Base-by-base conservation (phyloP, 495 filamentous ascomycete species). In the Penicillium argentinense region DNA sequence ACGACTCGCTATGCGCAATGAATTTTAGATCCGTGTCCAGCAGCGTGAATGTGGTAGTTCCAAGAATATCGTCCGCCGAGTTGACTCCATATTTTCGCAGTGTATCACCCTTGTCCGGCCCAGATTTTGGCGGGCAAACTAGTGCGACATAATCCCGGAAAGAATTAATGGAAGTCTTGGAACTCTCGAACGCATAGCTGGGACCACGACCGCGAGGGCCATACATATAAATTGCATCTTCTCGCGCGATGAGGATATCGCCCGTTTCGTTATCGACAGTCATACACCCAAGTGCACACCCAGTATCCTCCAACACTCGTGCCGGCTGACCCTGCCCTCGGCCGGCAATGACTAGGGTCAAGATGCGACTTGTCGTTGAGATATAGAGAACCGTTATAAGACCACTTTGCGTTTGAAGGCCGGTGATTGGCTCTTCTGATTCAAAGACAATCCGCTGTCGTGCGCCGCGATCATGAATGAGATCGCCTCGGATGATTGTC, bases 391-490 rank as follows among this genome's bases (percentile, higher is more conserved):
- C 89, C 1, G 84, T 91, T 50, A 95, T 81, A 1, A 53, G 37
- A 0, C 69, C 69, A 18, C 39, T 59, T 28, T 73, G 70, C 5
- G 60, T 60, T 43, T 89, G 86, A 16, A 96, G 84, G 4, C 90
- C 93, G 0, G 93, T 98, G 27, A 98, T 85, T 0, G 93, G 93
- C 56, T 98, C 93, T 54, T 97, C 91, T 2, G 91, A 96, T 58
- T 97, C 93, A 68, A 95, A 95, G 21, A 98, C 90, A 21, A 92
- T 92, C 17, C 95, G 82, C 64, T 98, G 93, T 62, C 90, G 91
- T 26, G 93, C 88, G n/a, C 93, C 93, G 48, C 91, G 82, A 63
- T 97, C 95, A 63, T 97, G 88, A 47, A 98, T 91, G 36, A 98
- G 70, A 67, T 98, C 93, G 42, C 93, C 93, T 28, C 93, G 81